phyloP scores from a whole-genome alignment of 495 filamentous ascomycete species.

The Xylaria intraflava region DNA sequence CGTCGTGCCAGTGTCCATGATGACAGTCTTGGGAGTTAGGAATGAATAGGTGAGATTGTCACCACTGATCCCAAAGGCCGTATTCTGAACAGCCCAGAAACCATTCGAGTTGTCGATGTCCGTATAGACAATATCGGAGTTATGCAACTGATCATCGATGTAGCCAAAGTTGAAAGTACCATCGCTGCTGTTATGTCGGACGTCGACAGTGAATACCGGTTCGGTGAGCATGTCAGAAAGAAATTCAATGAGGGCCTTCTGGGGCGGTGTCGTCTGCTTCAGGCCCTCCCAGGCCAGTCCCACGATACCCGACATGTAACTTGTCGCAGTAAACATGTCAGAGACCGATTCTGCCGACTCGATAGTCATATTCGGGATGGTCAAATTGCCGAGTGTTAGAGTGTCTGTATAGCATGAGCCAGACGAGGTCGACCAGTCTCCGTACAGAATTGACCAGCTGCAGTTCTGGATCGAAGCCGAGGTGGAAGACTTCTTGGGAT shows the following conservation, averaged over 20 bases:
- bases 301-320: slow-evolving; percentile 30
- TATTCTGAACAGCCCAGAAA: slow-evolving; percentile 55
- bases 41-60: slow-evolving; percentile 33
- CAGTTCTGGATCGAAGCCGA: slow-evolving; percentile 44
- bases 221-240: slow-evolving; percentile 41
- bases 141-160: slow-evolving; percentile 53
- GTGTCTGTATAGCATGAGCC: slow-evolving; percentile 36
- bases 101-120: slow-evolving; percentile 54
- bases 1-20: slow-evolving; percentile 71
- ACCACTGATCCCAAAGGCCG: slow-evolving; percentile 52
- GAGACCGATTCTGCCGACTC: slow-evolving; percentile 31
- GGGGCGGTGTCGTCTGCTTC: slow-evolving; percentile 40
- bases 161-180: slow-evolving; percentile 73
- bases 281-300: slow-evolving; percentile 32
- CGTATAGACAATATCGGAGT: slow-evolving; percentile 50
- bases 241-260: slow-evolving; percentile 63
- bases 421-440: slow-evolving; percentile 41
- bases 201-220: slow-evolving; percentile 62
- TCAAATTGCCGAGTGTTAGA: slow-evolving; percentile 37
- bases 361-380: slow-evolving; percentile 53
- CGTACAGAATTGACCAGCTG: slow-evolving; percentile 65
- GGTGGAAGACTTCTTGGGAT: slow-evolving; percentile 54
- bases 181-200: slow-evolving; percentile 56
- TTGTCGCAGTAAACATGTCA: slow-evolving; percentile 19
- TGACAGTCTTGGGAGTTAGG: slow-evolving; percentile 53